Percentiles rank a stretch among this genome's conserved stretches.
Evolutionary conservation across 169 alveolate genomes (phyloP).

Genomic region (Plasmodium gallinaceum): DNA sequence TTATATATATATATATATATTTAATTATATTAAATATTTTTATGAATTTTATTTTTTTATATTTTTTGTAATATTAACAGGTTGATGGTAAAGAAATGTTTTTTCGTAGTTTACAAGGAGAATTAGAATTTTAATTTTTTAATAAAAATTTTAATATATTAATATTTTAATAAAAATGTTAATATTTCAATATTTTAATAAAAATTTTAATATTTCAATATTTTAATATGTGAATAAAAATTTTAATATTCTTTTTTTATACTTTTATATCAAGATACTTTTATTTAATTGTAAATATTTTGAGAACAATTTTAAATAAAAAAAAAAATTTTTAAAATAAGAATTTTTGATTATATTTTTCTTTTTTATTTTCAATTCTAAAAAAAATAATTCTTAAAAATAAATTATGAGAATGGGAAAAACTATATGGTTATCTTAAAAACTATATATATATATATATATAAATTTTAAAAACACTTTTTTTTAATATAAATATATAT

Average conservation of each 20-base stretch:
- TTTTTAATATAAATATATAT: neutral
- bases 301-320: too few species aligned
- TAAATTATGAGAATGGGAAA: neutral
- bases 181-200: too few species aligned
- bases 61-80: conserved; percentile 11
- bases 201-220: too few species aligned
- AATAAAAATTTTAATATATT: too few species aligned
- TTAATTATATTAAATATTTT: neutral
- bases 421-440: neutral
- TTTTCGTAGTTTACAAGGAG: conserved; percentile 74
- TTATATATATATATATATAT: neutral
- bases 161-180: too few species aligned
- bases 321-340: too few species aligned
- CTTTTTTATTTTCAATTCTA: neutral
- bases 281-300: too few species aligned
- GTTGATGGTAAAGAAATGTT: conserved; percentile 73
- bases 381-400: neutral
- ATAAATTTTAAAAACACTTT: neutral
- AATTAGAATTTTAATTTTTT: conserved; percentile 29
- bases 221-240: too few species aligned
- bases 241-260: neutral
- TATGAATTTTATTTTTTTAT: neutral
- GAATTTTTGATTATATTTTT: neutral
- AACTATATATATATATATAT: neutral
- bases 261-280: neutral